phyloP scores from a whole-genome alignment of 2,329 filamentous ascomycete species.

The Colletotrichum sp. region DNA sequence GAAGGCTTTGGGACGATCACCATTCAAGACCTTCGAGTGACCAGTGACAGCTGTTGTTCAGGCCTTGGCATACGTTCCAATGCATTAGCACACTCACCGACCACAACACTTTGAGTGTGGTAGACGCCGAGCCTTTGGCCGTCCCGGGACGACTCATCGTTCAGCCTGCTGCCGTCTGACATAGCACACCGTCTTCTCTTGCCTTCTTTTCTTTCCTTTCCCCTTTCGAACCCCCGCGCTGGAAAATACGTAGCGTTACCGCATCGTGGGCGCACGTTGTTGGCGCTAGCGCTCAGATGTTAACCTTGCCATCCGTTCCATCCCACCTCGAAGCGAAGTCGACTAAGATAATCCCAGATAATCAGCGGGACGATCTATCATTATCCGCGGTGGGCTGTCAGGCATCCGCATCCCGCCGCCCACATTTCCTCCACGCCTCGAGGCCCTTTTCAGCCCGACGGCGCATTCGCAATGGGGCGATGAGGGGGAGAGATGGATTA shows the following conservation, averaged over 20 bases:
- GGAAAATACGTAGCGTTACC: not conserved
- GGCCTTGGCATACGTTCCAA: constrained; percentile 12
- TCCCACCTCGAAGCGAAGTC: not conserved
- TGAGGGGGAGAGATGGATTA: not conserved
- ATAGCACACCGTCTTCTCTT: not conserved
- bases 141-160: not conserved
- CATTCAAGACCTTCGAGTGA: not conserved
- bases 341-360: not conserved
- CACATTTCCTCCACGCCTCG: not conserved
- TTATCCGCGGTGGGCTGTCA: constrained; percentile 2
- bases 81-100: constrained; percentile 3
- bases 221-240: not conserved
- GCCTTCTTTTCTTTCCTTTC: not conserved
- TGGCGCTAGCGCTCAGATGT: not conserved
- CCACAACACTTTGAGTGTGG: not conserved
- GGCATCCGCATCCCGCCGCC: constrained; percentile 1
- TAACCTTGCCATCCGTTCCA: not conserved
- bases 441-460: not conserved
- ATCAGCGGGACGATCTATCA: constrained; percentile 3
- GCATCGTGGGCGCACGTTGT: not conserved
- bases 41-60: not conserved
- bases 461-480: not conserved
- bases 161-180: not conserved
- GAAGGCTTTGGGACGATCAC: constrained; percentile 4
- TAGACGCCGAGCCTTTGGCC: not conserved